Evolutionary conservation across 768 basidiomycete species (phyloP), one percentile per base, ranked within the genome.

Genomic region (Galerina sulciceps): DNA sequence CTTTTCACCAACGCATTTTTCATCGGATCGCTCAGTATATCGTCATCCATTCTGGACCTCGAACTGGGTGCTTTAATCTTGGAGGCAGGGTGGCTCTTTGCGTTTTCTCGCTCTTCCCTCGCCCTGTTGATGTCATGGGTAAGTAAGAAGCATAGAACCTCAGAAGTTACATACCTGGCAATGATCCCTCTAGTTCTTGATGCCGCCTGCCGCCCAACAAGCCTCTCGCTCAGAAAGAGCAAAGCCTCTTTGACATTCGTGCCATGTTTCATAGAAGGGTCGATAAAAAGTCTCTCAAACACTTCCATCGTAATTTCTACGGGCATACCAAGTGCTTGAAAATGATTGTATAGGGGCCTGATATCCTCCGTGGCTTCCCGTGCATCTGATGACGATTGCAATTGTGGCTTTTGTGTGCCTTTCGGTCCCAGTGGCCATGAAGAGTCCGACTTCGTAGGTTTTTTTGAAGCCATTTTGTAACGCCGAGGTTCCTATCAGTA

Each of bases 171-270:
- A 15, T 31, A 60, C 62, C 53, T 59, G 6, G 50, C 31, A 22
- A 64, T 60, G 15, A 40, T 8, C 1, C 48, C 48, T 23, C 62
- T 42, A 9, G 46, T 40, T 26, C 35, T 57, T 31, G 17, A 10
- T 6, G 49, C 59, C 17, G 58, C 59, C 23, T 64, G 54, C 26
- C 62, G 46, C 34, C 62, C 62, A 11, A 60, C 56, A 17, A 64
- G 23, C 17, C 55, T 52, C 10, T 23, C 41, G 17, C 36, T 55
- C 35, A 49, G 15, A 17, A 52, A 52, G 18, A 40, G 23, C 6
- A 57, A 10, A 10, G 53, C 45, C 11, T 38, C 22, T 17, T 20
- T 46, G 38, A 37, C 18, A 14, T 31, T 11, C 1, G n/a, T 10
- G 13, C 37, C 22, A 14, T 10, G 15, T 26, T 14, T 23, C 6